A percentile compares a stretch with the other conserved stretches of the same genome.
phyloP scores from a whole-genome alignment of 352 stramenopile genomes.

The Globisporangium megalacanthum region DNA sequence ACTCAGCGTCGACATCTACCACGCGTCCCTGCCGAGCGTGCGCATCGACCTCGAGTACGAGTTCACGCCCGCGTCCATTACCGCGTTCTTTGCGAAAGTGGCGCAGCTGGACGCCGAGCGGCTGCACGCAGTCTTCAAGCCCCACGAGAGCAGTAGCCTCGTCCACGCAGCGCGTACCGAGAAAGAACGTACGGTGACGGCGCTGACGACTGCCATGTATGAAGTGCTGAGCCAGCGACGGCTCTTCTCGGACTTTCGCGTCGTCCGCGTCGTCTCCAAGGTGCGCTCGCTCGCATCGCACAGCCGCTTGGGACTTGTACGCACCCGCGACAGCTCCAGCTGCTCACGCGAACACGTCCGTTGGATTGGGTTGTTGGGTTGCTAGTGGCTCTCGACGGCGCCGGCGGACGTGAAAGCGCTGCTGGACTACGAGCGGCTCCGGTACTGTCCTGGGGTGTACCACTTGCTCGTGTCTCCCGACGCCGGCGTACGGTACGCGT shows the following conservation, averaged over 20 bases:
- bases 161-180: conserved; percentile 7
- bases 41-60: conserved; percentile 72
- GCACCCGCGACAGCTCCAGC: no score
- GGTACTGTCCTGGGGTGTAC: conserved; percentile 59
- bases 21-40: conserved; percentile 64
- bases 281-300: not conserved
- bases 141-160: not conserved
- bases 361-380: not conserved
- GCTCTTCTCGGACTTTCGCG: conserved; percentile 77
- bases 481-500: conserved; percentile 54
- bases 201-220: conserved; percentile 51
- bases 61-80: conserved; percentile 66
- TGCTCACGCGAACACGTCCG: no score
- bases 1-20: conserved; percentile 79
- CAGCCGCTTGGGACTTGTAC: not conserved
- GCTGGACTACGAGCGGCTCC: conserved; percentile 41
- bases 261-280: conserved; percentile 70
- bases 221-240: conserved; percentile 73
- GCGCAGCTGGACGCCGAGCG: conserved; percentile 65
- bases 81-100: conserved; percentile 73
- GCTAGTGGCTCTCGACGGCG: conserved; percentile 38
- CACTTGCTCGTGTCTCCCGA: conserved; percentile 76
- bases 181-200: conserved; percentile 20
- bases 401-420: conserved; percentile 30
- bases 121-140: conserved; percentile 44